Base-by-base conservation (phyloP, 2,329 filamentous ascomycete genomes). In the Colletotrichum higginsianum region DNA sequence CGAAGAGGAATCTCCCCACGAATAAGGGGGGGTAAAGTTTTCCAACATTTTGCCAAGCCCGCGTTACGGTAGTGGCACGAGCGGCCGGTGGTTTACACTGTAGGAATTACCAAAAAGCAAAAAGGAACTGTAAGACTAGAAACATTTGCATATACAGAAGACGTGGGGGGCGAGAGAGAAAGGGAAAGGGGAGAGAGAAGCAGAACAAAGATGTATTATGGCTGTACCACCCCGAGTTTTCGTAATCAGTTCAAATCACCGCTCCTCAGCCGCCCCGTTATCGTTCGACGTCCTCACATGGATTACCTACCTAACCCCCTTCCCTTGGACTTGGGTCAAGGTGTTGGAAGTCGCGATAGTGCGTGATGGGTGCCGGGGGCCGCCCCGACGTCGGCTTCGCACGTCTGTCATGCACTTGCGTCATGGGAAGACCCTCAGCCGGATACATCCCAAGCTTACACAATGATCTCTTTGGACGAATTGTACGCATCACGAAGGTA, bases 51-150 rank as follows among this genome's bases (percentile, higher is more conserved):
- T 23, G 44, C 2, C 46, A 23, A 40, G 21, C 15, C 26, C 30
- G 44, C 42, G 13, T 52, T 60, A 40, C 16, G 35, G 53, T n/a
- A 23, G 47, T 38, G 47, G 13, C 35, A 38, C 35, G 38, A 13
- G 47, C 42, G 23, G n/a, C 18, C 46, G 57, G 46, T 12, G 23
- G 21, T 38, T 38, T 18, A 8, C 38, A 44, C 16, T 71, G 68
- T 69, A 64, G 66, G 69, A 61, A 64, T 64, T 55, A 55, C 52
- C 71, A 55, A 71, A 73, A 70, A 47, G n/a, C 8, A 40, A 23
- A n/a, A 68, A 35, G 67, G 65, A 53, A 58, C 55, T 71, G 68
- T 71, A 71, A 62, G 68, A 71, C 57, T 71, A 71, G 68, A 71
- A 56, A 61, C 30, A 21, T 21, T 46, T 67, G 68, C 68, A 68